phyloP scores from a whole-genome alignment of 768 basidiomycete genomes.

The Leccinum pellstonianum region DNA sequence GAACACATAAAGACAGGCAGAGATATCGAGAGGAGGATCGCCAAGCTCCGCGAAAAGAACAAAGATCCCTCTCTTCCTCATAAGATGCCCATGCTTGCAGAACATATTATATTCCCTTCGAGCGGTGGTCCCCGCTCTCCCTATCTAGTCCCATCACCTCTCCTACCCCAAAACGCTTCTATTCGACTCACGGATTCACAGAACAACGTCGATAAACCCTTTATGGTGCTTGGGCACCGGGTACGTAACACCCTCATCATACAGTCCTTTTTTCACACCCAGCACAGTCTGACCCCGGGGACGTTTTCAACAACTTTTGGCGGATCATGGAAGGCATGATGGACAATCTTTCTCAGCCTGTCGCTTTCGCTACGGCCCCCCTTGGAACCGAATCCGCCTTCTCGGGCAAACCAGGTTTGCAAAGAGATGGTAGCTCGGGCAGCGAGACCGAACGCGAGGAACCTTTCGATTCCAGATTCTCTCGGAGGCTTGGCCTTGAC shows the following conservation, averaged over 20 bases:
- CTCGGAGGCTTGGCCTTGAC: constrained; percentile 40
- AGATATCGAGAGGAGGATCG: constrained; percentile 70
- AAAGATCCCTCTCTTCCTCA: constrained; percentile 76
- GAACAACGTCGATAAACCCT: constrained; percentile 79
- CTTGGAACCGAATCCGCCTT: constrained; percentile 44
- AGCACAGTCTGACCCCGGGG: constrained; percentile 71
- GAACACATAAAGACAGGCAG: constrained; percentile 70
- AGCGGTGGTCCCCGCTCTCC: constrained; percentile 12
- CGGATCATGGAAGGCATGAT: constrained; percentile 83
- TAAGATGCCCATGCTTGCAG: constrained; percentile 37
- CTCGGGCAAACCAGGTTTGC: constrained; percentile 27
- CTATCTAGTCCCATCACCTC: constrained; percentile 43
- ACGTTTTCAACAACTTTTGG: constrained; percentile 90
- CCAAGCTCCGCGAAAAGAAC: constrained; percentile 70
- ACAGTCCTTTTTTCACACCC: not conserved
- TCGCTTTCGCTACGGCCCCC: constrained; percentile 81
- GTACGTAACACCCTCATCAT: constrained; percentile 37
- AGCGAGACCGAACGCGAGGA: constrained; percentile 73
- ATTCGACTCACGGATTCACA: constrained; percentile 46
- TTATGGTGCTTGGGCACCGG: constrained; percentile 82
- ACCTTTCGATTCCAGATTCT: constrained; percentile 55
- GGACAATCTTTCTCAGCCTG: constrained; percentile 77
- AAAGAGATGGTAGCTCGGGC: constrained; percentile 52
- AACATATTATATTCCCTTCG: constrained; percentile 23
- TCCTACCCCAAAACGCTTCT: constrained; percentile 42